Evolutionary conservation across 2,329 filamentous ascomycete species (phyloP).

Genomic region (Trichoderma brevicompactum): DNA sequence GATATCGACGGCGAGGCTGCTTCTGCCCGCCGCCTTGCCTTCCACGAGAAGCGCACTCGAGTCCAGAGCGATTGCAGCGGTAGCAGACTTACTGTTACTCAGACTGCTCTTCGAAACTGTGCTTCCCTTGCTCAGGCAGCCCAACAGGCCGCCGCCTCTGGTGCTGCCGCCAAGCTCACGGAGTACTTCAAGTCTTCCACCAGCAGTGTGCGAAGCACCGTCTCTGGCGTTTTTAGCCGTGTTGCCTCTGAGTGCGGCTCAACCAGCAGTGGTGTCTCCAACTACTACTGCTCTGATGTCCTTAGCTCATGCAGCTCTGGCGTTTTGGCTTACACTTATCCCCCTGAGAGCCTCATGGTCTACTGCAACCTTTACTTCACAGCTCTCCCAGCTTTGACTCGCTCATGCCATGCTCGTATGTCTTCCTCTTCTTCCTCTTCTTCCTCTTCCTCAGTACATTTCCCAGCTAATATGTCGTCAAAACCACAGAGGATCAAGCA

Average conservation of each 20-base stretch:
- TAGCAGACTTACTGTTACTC: constrained; percentile 48
- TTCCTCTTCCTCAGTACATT: no score
- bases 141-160: constrained; percentile 54
- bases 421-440: no score
- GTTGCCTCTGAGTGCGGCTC: constrained; percentile 61
- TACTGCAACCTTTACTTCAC: constrained; percentile 67
- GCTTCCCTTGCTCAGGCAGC: constrained; percentile 57
- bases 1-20: constrained; percentile 61
- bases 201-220: constrained; percentile 49
- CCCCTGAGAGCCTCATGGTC: constrained; percentile 57
- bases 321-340: constrained; percentile 67
- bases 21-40: constrained; percentile 52
- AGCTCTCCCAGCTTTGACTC: constrained; percentile 53
- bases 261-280: constrained; percentile 51
- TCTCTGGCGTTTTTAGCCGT: constrained; percentile 55
- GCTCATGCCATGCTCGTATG: constrained; percentile 57
- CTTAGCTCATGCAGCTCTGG: constrained; percentile 54
- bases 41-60: constrained; percentile 55
- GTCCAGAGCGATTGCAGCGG: constrained; percentile 60
- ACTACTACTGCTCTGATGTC: constrained; percentile 63
- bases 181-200: constrained; percentile 68
- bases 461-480: no score
- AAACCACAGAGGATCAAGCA: constrained; percentile 58
- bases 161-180: constrained; percentile 53
- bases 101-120: constrained; percentile 59